Evolutionary conservation across 1,139 yeast genomes (phyloP), one percentile per base, ranked within the genome.

Genomic region (Saccharomyces uvarum): DNA sequence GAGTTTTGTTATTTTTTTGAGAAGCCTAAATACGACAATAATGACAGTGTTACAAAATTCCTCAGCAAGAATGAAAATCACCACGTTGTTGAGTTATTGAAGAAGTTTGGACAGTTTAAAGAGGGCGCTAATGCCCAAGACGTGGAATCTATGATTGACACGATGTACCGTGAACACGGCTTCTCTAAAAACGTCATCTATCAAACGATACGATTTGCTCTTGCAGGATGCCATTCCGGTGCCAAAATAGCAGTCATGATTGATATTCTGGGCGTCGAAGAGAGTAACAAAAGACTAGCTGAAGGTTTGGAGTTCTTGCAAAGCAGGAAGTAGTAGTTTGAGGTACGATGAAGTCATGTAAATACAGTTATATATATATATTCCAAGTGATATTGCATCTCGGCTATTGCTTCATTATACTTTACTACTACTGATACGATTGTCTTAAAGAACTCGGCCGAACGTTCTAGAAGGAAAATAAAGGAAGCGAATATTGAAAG

Each of bases 181-280:
- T 33, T 68, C 2, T 63, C 74, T 21, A 81, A 79, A 62, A 81
- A 78, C 57, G 73, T 75, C 14, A 70, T 88, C 0, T 88, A 81
- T 64, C 83, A 81, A 62, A 70, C 83, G 0, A 67, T 88, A 9
- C 75, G 97, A 55, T 82, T 75, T 61, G 93, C 93, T 0, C 67
- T 89, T n/a, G 77, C 90, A 7, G 96, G 90, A 0, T 81, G 84
- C 2, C 73, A 74, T 4, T 77, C 96, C 0, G 97, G 97, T 0
- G 74, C 85, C 24, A 81, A 84, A 13, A 73, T 90, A 5, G 88
- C 90, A 0, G 72, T 76, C 5, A 72, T 88, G 48, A 67, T 85
- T 24, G 77, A 77, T 0, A 65, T 86, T 4, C 63, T 89, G 13
- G 93, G 95, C 0, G 55, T 65, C 1, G 70, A 74, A 9, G 82